A percentile compares a stretch with the other conserved stretches of the same genome.
phyloP scores from a whole-genome alignment of 495 filamentous ascomycete species.

The Xylaria telfairii region DNA sequence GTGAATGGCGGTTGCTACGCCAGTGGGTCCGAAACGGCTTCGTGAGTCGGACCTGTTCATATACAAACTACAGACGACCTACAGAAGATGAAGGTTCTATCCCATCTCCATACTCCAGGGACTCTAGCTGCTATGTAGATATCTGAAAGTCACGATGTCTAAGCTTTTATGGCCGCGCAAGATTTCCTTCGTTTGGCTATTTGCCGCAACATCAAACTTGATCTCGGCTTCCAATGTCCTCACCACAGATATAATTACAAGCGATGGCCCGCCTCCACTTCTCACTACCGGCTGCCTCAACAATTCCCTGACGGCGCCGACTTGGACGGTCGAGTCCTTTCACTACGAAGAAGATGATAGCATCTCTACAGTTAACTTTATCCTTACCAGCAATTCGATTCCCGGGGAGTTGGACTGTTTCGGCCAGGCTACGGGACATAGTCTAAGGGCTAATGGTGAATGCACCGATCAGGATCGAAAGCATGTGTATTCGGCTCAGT shows the following conservation, averaged over 20 bases:
- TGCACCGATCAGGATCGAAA: neutral
- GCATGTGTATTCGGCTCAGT: neutral
- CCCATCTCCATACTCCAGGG: neutral
- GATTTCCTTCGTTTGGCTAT: no score
- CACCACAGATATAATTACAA: neutral
- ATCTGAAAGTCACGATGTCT: neutral
- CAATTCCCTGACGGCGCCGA: neutral
- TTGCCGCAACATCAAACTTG: no score
- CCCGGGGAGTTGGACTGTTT: neutral
- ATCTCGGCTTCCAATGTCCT: neutral
- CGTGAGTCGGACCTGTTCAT: neutral
- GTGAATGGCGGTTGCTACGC: neutral
- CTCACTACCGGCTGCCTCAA: constrained; percentile 4
- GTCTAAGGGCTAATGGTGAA: neutral
- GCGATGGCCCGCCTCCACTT: neutral
- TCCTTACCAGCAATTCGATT: neutral
- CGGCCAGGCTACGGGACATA: neutral
- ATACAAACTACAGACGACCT: no score
- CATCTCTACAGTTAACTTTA: neutral
- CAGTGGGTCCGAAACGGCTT: neutral
- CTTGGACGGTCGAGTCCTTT: constrained; percentile 1
- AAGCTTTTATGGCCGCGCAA: neutral
- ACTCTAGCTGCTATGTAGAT: neutral
- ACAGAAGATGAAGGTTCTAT: neutral
- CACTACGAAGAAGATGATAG: neutral